These are phyloP conservation scores for Cryomyces minteri DNA, from an alignment of 495 filamentous ascomycete genomes.

Conservation along the genomic window DNA sequence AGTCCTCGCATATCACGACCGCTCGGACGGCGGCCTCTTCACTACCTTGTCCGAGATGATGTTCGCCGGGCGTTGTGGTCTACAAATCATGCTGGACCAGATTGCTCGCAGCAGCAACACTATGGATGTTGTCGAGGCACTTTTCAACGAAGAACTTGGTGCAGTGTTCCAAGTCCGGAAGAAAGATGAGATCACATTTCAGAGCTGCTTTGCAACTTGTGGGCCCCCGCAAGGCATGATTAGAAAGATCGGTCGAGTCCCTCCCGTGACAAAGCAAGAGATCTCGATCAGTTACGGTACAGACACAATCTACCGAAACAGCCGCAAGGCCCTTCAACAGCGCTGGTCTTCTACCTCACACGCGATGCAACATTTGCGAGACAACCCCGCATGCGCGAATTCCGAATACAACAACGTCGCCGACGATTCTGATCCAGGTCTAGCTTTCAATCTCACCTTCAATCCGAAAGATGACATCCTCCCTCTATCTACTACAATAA, in stretches of 20 bases:
- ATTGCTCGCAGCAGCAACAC: constrained; percentile 36
- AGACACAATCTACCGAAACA: constrained; percentile 44
- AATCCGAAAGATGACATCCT: constrained; percentile 59
- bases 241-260: constrained; percentile 61
- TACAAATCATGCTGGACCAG: constrained; percentile 66
- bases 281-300: constrained; percentile 57
- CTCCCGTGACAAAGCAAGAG: constrained; percentile 52
- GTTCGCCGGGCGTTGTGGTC: constrained; percentile 87
- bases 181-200: constrained; percentile 67
- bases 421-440: constrained; percentile 64
- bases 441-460: constrained; percentile 72
- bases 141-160: constrained; percentile 96
- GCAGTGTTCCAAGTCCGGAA: constrained; percentile 90
- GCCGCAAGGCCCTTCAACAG: constrained; percentile 62
- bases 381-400: constrained; percentile 78
- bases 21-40: constrained; percentile 82
- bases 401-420: constrained; percentile 60
- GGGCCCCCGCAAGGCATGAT: constrained; percentile 69
- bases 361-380: constrained; percentile 77
- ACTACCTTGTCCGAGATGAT: constrained; percentile 94
- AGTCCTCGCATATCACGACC: constrained; percentile 89
- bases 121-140: constrained; percentile 45
- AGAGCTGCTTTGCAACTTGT: constrained; percentile 78
- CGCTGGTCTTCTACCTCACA: constrained; percentile 78
- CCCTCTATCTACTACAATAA: constrained; percentile 45